These are phyloP conservation scores for Picochlorum sp. DNA, from an alignment of 139 green algal genomes.

Conservation along the genomic window DNA sequence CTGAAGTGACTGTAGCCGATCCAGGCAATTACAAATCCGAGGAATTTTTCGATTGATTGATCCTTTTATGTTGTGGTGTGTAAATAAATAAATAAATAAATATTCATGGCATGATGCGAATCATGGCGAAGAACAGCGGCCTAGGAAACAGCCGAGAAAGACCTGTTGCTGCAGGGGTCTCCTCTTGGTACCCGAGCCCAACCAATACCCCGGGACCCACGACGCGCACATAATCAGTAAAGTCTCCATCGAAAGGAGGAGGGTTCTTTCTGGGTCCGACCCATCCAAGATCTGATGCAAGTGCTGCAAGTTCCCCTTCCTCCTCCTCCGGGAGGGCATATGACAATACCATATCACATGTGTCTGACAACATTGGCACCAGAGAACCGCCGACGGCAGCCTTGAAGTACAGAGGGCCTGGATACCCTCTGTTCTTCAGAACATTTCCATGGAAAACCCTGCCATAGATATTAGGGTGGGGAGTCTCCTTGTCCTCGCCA, in stretches of 20 bases:
- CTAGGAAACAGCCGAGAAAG: neutral
- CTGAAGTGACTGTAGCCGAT: constrained; percentile 37
- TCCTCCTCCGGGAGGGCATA: neutral
- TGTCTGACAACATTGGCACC: neutral
- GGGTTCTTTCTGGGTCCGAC: constrained; percentile 11
- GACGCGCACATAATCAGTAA: constrained; percentile 23
- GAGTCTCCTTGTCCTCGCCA: neutral
- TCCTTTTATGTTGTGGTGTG: constrained; percentile 6
- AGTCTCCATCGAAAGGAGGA: constrained; percentile 17
- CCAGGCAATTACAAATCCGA: constrained; percentile 48
- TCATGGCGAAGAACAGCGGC: constrained; percentile 12
- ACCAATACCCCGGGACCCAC: constrained; percentile 21
- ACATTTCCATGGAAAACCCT: neutral
- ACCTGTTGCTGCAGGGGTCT: neutral
- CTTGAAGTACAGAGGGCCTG: constrained; percentile 2
- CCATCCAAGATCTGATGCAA: constrained; percentile 11
- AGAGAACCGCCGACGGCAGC: neutral
- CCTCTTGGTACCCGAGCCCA: constrained; percentile 9
- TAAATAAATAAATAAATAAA: constrained; percentile 11
- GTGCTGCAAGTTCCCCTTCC: neutral
- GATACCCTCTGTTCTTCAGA: neutral
- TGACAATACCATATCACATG: neutral
- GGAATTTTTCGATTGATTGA: constrained; percentile 38
- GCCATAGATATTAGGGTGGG: neutral
- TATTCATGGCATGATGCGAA: neutral